phyloP scores from a whole-genome alignment of 306 rosid species.

The Lathyrus sativus region DNA sequence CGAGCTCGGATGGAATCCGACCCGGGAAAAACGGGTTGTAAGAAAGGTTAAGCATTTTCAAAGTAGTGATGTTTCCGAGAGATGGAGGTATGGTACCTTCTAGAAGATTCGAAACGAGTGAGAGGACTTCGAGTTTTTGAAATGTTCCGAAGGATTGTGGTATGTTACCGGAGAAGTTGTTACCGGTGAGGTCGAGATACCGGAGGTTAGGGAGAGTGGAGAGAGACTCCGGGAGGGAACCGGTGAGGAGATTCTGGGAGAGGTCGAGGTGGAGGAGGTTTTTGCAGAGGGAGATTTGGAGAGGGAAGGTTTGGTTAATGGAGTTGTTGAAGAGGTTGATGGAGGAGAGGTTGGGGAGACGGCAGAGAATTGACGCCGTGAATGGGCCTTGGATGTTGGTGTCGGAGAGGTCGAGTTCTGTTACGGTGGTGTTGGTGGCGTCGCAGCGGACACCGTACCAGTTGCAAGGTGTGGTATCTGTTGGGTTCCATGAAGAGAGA shows the following conservation, averaged over 20 bases:
- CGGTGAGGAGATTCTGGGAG: constrained; percentile 80
- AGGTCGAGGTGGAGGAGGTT: constrained; percentile 68
- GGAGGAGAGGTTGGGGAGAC: constrained; percentile 56
- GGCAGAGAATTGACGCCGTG: constrained; percentile 58
- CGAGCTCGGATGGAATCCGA: constrained; percentile 69
- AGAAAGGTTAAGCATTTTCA: constrained; percentile 81
- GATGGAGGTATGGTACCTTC: constrained; percentile 61
- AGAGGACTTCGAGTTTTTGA: constrained; percentile 62
- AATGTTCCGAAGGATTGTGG: constrained; percentile 60
- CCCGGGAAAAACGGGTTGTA: constrained; percentile 85
- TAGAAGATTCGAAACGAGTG: constrained; percentile 67
- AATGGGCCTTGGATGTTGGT: constrained; percentile 66
- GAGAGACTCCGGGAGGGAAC: constrained; percentile 59
- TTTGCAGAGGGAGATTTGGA: constrained; percentile 49
- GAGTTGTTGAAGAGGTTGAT: constrained; percentile 75
- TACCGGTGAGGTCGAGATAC: constrained; percentile 74
- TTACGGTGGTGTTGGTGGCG: constrained; percentile 40
- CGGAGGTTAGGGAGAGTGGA: constrained; percentile 53
- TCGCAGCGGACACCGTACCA: constrained; percentile 73
- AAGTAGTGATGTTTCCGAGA: constrained; percentile 54
- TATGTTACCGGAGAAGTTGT: constrained; percentile 77
- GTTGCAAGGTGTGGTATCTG: constrained; percentile 63
- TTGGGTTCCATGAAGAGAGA: constrained; percentile 63
- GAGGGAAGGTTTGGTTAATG: constrained; percentile 65
- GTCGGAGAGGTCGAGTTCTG: constrained; percentile 58